Evolutionary conservation across 805 yeast genomes (phyloP).

Genomic region (Saccharomycopsis amapae): DNA sequence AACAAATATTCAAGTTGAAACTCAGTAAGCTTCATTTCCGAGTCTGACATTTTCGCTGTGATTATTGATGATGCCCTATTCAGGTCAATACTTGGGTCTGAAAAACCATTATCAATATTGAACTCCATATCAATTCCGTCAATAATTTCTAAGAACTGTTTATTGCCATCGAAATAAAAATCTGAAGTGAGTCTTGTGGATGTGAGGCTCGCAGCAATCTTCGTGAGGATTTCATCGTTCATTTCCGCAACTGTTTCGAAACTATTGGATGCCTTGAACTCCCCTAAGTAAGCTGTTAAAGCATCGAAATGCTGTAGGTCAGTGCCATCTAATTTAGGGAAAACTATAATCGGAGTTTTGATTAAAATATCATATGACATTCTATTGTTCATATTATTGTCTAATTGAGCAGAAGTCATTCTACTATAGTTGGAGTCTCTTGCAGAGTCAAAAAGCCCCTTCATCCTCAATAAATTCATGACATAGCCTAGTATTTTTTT

Average conservation of each 20-base stretch:
- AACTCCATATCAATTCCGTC: constrained; percentile 58
- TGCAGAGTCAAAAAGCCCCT: constrained; percentile 80
- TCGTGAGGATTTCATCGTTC: constrained; percentile 36
- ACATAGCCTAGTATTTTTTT: constrained; percentile 58
- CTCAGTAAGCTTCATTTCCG: constrained; percentile 64
- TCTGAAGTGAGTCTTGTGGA: constrained; percentile 62
- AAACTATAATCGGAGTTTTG: constrained; percentile 75
- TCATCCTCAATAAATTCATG: constrained; percentile 76
- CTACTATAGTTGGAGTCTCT: constrained; percentile 83
- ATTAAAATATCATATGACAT: constrained; percentile 68
- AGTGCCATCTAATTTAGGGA: constrained; percentile 52
- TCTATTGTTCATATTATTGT: constrained; percentile 45
- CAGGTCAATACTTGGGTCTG: constrained; percentile 23
- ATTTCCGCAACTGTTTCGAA: constrained; percentile 33
- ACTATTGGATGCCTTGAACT: constrained; percentile 59
- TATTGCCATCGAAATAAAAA: constrained; percentile 41
- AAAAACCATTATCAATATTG: constrained; percentile 46
- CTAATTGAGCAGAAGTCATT: constrained; percentile 51
- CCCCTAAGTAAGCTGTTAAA: constrained; percentile 73
- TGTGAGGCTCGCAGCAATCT: constrained; percentile 61
- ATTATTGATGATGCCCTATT: constrained; percentile 43
- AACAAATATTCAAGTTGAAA: constrained; percentile 55
- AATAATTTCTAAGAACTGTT: constrained; percentile 57
- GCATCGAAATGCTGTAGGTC: constrained; percentile 43
- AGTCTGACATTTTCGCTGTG: constrained; percentile 53